A percentile compares a stretch with the other conserved stretches of the same genome.
Evolutionary conservation across 306 rosid species (phyloP).

Genomic region (Quercus engelmannii): DNA sequence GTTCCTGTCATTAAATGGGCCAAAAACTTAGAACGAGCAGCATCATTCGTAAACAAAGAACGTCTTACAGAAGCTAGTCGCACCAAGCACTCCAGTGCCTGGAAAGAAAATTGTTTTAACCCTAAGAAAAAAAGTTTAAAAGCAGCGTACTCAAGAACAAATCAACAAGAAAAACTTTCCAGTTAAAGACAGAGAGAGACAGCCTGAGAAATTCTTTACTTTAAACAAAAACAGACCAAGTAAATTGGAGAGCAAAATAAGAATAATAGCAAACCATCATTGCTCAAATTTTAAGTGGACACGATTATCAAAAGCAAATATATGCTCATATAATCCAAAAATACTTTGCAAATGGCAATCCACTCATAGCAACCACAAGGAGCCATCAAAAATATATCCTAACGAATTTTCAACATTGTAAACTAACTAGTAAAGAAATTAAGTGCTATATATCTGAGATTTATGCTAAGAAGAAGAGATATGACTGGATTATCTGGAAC

Average conservation of each 20-base stretch:
- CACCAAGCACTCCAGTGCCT: constrained; percentile 99
- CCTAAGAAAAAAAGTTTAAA: constrained; percentile 28
- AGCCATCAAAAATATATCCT: background rate
- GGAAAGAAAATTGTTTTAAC: constrained; percentile 43
- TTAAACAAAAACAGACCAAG: background rate
- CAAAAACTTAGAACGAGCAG: constrained; percentile 96
- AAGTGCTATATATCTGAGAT: background rate
- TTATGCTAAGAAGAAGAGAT: background rate
- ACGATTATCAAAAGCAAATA: background rate
- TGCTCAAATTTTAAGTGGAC: background rate
- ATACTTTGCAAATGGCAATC: background rate
- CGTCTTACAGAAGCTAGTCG: constrained; percentile 99
- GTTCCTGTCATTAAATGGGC: constrained; percentile 99
- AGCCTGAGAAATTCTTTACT: background rate
- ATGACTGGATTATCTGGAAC: background rate
- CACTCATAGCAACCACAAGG: background rate
- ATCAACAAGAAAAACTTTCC: constrained; percentile 18
- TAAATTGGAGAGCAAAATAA: background rate
- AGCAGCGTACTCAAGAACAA: constrained; percentile 24
- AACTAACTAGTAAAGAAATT: background rate
- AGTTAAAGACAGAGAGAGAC: background rate
- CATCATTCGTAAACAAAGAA: constrained; percentile 94
- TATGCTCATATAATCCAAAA: background rate
- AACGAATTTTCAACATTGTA: background rate
- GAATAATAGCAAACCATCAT: background rate